Conservation (phyloP, 2,329 filamentous ascomycete species). For the Lasiodiplodia sp. region DNA sequence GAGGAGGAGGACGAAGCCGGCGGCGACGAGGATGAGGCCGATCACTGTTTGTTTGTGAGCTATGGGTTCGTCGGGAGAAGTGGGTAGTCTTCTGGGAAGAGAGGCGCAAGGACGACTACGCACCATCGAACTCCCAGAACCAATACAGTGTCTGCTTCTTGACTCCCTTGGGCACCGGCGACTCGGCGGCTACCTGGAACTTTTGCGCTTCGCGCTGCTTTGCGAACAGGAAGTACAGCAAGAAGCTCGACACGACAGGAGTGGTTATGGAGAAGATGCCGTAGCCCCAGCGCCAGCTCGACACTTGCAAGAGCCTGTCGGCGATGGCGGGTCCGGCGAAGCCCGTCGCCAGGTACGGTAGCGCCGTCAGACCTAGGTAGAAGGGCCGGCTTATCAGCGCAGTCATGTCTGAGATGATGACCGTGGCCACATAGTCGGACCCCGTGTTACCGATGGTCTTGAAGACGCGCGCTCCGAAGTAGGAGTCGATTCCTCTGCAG, state of each 20-base stretch:
- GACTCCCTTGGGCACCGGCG: not conserved
- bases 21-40: not conserved
- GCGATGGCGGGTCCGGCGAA: conserved; percentile 68
- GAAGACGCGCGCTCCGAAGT: not conserved
- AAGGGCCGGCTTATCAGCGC: conserved; percentile 70
- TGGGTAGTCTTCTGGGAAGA: not conserved
- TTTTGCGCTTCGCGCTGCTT: not conserved
- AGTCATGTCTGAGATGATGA: conserved; percentile 74
- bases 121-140: not conserved
- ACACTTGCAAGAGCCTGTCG: conserved; percentile 59
- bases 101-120: not conserved
- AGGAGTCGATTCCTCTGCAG: not conserved
- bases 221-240: conserved; percentile 30
- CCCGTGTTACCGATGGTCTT: not conserved
- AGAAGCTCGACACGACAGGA: conserved; percentile 66
- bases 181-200: not conserved
- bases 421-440: conserved; percentile 62
- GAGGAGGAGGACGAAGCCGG: not conserved
- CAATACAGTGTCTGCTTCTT: not conserved
- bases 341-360: conserved; percentile 71
- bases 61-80: not conserved
- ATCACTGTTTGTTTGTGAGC: not conserved
- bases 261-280: conserved; percentile 71
- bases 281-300: conserved; percentile 71
- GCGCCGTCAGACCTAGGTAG: conserved; percentile 67